Percentiles rank a stretch among this genome's conserved stretches.
phyloP scores from a whole-genome alignment of 371 early-diverging fungal genomes.

The Haplosporangium sp. region DNA sequence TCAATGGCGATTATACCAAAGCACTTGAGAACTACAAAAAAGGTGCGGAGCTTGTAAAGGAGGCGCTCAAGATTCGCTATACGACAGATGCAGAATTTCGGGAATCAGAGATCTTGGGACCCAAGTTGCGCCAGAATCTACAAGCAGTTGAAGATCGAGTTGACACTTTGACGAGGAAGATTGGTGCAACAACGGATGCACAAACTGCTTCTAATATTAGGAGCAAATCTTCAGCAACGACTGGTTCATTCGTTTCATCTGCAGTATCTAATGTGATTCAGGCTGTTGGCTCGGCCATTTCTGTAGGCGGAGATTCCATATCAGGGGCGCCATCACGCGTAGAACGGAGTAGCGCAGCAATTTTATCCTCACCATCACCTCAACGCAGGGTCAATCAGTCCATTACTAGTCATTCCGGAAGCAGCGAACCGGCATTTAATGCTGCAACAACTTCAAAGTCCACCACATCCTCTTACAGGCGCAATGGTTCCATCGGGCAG shows the following conservation, averaged over 20 bases:
- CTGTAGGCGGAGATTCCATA: slow-evolving; percentile 3
- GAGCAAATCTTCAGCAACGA: neutral
- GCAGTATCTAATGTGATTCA: slow-evolving; percentile 37
- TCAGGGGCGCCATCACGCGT: slow-evolving; percentile 7
- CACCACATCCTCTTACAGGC: slow-evolving; percentile 12
- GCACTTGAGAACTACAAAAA: slow-evolving; percentile 31
- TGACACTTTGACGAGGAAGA: slow-evolving; percentile 19
- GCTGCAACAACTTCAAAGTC: slow-evolving; percentile 29
- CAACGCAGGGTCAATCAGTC: slow-evolving; percentile 12
- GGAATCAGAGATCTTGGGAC: slow-evolving; percentile 56
- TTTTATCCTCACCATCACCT: slow-evolving; percentile 8
- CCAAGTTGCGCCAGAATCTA: slow-evolving; percentile 60
- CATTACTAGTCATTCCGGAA: slow-evolving; percentile 8
- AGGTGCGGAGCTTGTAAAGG: slow-evolving; percentile 29
- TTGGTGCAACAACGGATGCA: neutral
- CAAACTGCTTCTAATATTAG: too few relatives aligned
- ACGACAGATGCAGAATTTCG: slow-evolving; percentile 32
- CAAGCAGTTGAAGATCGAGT: slow-evolving; percentile 56
- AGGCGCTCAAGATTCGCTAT: slow-evolving; percentile 49
- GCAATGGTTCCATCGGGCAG: slow-evolving; percentile 21
- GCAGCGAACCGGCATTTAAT: slow-evolving; percentile 36
- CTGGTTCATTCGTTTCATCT: slow-evolving; percentile 20
- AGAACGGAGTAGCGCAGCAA: neutral
- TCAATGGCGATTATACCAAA: slow-evolving; percentile 16
- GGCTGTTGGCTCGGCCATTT: slow-evolving; percentile 27